Conservation (phyloP, 306 rosid species). For the Acacia melanoxylon region DNA sequence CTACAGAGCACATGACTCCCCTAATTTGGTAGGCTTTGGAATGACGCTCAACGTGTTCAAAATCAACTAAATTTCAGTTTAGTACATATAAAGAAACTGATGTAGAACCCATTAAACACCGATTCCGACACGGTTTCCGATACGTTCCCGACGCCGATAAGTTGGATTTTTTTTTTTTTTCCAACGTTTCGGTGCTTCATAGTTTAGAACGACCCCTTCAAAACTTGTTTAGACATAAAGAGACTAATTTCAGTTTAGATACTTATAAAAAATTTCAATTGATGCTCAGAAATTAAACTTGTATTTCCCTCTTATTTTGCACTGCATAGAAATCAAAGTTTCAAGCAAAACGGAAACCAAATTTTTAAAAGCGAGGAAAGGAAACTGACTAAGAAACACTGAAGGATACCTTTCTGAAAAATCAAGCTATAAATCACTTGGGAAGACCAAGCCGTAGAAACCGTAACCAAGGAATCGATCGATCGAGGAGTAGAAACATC, state of each 20-base stretch:
- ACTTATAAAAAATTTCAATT: neutral
- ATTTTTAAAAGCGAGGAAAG: neutral
- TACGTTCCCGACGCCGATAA: too few relatives aligned
- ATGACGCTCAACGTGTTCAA: neutral
- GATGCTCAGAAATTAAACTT: neutral
- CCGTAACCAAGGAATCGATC: constrained; percentile 42
- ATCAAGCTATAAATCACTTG: constrained; percentile 17
- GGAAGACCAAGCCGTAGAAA: constrained; percentile 33
- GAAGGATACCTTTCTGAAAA: constrained; percentile 31
- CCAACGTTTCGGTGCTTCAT: too few relatives aligned
- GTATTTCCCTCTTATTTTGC: neutral
- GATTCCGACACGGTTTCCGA: too few relatives aligned
- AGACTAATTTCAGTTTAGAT: neutral
- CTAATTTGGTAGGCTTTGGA: neutral
- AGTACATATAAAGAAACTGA: neutral
- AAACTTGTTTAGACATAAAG: neutral
- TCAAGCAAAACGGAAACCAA: constrained; percentile 17
- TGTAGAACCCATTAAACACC: too few relatives aligned
- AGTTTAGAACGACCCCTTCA: neutral
- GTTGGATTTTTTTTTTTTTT: too few relatives aligned
- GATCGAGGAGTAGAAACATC: constrained; percentile 40
- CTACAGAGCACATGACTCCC: neutral
- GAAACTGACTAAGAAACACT: neutral
- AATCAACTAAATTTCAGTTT: neutral
- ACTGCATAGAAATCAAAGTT: neutral